A percentile compares a stretch with the other conserved stretches of the same genome.
phyloP scores from a whole-genome alignment of 2,329 filamentous ascomycete genomes.

The Pyrenochaeta sp. region DNA sequence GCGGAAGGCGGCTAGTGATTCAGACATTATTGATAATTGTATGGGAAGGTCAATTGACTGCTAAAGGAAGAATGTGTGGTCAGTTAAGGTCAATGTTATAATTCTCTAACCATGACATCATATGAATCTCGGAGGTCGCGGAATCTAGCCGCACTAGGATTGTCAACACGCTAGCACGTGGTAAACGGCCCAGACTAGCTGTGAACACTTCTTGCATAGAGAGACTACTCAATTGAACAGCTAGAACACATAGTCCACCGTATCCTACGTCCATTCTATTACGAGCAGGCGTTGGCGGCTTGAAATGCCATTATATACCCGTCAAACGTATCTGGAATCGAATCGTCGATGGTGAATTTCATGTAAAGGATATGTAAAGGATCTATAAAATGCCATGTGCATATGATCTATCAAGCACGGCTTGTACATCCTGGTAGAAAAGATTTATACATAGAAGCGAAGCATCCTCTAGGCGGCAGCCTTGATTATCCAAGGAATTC shows the following conservation, averaged over 20 bases:
- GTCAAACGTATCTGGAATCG: too few relatives aligned
- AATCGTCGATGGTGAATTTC: too few relatives aligned
- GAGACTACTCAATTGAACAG: too few relatives aligned
- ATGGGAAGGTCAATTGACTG: not conserved
- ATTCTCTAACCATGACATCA: conserved; percentile 1
- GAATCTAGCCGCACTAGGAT: conserved; percentile 11
- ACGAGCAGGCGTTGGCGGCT: not conserved
- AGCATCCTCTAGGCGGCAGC: not conserved
- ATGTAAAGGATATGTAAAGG: too few relatives aligned
- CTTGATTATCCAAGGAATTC: not conserved
- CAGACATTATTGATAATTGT: conserved; percentile 28
- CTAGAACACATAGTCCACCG: too few relatives aligned
- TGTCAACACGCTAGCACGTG: conserved; percentile 9
- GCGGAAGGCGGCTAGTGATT: conserved; percentile 44
- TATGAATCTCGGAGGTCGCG: conserved; percentile 6
- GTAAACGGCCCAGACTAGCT: not conserved
- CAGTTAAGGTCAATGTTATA: not conserved
- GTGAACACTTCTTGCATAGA: too few relatives aligned
- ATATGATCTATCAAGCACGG: not conserved
- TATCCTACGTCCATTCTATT: not conserved
- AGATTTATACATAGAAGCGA: not conserved
- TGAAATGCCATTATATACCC: too few relatives aligned
- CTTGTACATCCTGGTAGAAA: not conserved
- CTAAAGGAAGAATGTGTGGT: not conserved
- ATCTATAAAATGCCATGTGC: not conserved